phyloP scores from a whole-genome alignment of 345 rosid genomes.

The Microcos paniculata region DNA sequence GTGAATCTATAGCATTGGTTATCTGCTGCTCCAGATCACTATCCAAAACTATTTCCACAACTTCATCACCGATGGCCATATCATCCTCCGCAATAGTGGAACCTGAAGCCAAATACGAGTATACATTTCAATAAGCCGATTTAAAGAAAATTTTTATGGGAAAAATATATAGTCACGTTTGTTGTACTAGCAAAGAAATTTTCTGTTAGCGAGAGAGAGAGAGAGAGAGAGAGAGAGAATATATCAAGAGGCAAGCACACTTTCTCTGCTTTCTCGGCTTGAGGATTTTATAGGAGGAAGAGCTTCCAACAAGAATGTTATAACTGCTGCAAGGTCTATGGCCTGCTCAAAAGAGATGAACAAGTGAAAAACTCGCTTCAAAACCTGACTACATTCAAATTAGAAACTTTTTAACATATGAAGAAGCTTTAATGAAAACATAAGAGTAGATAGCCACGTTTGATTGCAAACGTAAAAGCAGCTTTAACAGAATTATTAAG shows the following conservation, averaged over 20 bases:
- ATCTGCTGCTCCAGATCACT: constrained; percentile 68
- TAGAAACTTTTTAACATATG: not conserved
- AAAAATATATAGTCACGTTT: too few relatives aligned
- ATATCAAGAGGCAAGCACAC: constrained; percentile 41
- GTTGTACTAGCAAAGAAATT: not conserved
- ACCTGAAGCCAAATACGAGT: constrained; percentile 43
- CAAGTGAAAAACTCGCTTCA: constrained; percentile 14
- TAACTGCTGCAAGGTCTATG: constrained; percentile 68
- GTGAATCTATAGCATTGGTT: constrained; percentile 69
- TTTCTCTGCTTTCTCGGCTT: constrained; percentile 44
- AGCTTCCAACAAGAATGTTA: constrained; percentile 73
- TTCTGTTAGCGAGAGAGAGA: not conserved
- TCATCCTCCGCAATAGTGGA: constrained; percentile 65
- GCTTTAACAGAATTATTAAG: not conserved
- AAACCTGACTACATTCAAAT: not conserved
- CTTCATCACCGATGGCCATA: constrained; percentile 48
- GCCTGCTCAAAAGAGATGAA: constrained; percentile 49
- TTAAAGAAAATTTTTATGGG: not conserved
- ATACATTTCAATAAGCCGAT: constrained; percentile 11
- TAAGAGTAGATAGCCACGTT: not conserved
- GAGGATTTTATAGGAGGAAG: constrained; percentile 70
- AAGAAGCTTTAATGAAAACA: constrained; percentile 2
- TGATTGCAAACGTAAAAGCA: not conserved
- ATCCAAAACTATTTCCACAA: constrained; percentile 49
- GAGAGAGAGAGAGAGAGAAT: not conserved